Evolutionary conservation across 1,284 basidiomycete genomes (phyloP).

Genomic region (Apiotrichum montevideense): DNA sequence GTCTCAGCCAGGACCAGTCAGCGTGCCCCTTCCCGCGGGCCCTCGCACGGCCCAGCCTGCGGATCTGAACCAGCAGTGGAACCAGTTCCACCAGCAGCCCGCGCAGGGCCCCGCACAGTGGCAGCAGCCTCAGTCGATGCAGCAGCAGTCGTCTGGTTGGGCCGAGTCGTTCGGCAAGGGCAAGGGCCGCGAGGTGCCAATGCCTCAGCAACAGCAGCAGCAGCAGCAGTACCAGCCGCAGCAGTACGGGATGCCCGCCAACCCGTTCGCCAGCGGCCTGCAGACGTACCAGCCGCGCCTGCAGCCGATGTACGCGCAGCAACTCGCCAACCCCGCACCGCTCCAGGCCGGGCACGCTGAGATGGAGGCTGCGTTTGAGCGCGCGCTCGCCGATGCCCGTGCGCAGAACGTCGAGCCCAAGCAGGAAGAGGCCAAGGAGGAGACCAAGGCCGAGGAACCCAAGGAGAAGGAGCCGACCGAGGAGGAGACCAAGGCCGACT

Average conservation of each 20-base stretch:
- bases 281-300: slow-evolving; percentile 17
- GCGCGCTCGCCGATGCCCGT: slow-evolving; percentile 62
- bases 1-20: slow-evolving; percentile 13
- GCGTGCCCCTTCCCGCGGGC: slow-evolving; percentile 1
- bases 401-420: slow-evolving; percentile 37
- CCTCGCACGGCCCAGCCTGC: slow-evolving; percentile 1
- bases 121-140: slow-evolving; percentile 6
- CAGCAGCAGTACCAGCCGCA: slow-evolving; percentile 4
- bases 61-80: slow-evolving; percentile 14
- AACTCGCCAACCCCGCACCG: slow-evolving; percentile 34
- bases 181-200: slow-evolving; percentile 19
- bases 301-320: slow-evolving; percentile 16
- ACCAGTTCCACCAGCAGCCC: slow-evolving; percentile 8
- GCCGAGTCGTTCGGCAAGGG: slow-evolving; percentile 21
- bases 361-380: slow-evolving; percentile 68
- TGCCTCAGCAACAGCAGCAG: slow-evolving; percentile 2
- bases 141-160: slow-evolving; percentile 1
- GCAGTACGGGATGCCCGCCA: slow-evolving; percentile 5
- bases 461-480: slow-evolving; percentile 17
- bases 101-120: slow-evolving; percentile 13
- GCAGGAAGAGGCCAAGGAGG: slow-evolving; percentile 30
- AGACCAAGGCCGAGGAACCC: slow-evolving; percentile 49
- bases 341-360: slow-evolving; percentile 28
- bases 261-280: slow-evolving; percentile 12
- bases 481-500: slow-evolving; percentile 42